phyloP scores from a whole-genome alignment of 257 asterid species.

The Solanum stenotomum region DNA sequence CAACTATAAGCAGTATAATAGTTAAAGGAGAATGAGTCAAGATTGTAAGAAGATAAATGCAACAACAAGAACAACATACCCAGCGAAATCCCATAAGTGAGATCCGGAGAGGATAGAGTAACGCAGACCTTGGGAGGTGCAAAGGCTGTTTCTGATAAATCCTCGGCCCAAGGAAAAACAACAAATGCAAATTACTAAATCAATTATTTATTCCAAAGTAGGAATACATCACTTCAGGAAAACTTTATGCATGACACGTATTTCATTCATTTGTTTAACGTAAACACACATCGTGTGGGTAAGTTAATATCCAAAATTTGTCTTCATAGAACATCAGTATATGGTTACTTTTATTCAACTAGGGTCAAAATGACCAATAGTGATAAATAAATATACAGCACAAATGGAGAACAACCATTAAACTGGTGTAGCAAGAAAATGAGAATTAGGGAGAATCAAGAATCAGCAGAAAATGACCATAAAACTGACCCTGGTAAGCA shows the following conservation, averaged over 20 bases:
- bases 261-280: background rate
- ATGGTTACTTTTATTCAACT: background rate
- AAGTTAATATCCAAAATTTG: background rate
- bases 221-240: background rate
- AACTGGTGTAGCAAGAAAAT: background rate
- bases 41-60: background rate
- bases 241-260: background rate
- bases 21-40: background rate
- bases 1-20: background rate
- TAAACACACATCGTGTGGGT: background rate
- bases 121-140: background rate
- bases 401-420: background rate
- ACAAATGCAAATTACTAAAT: background rate
- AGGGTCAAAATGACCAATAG: background rate
- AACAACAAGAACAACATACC: background rate
- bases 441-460: background rate
- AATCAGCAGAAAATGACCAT: background rate
- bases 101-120: background rate
- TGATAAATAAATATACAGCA: background rate
- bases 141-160: background rate
- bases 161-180: background rate
- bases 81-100: background rate
- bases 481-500: background rate
- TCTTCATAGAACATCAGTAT: background rate
- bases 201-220: background rate